Percentiles rank a stretch among this genome's conserved stretches.
Conservation (phyloP, 495 filamentous ascomycete genomes). For the Aspergillus nanangensis region DNA sequence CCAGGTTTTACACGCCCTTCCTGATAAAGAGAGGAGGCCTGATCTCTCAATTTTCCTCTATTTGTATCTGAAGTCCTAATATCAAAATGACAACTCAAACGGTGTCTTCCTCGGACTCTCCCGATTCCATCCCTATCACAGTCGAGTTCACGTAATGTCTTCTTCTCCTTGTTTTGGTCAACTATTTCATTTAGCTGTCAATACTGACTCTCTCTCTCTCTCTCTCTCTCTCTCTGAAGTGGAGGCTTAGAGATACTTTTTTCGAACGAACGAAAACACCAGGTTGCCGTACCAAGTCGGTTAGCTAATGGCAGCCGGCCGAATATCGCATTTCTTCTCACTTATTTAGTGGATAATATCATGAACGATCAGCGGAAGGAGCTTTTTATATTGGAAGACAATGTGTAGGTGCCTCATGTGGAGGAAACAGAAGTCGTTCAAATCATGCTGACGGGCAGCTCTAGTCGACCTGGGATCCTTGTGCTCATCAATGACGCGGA, state of each 20-base stretch:
- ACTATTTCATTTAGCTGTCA: not conserved
- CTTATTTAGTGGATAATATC: conserved; percentile 72
- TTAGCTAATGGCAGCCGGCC: conserved; percentile 52
- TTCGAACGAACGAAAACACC: conserved; percentile 69
- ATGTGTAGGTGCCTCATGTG: conserved; percentile 60
- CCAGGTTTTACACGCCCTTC: too few relatives aligned
- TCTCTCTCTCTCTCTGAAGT: conserved; percentile 40
- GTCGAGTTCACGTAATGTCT: conserved; percentile 81
- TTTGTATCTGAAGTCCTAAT: too few relatives aligned
- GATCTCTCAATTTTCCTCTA: too few relatives aligned
- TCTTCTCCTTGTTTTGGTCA: not conserved
- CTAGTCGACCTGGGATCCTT: conserved; percentile 90
- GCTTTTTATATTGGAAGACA: conserved; percentile 81
- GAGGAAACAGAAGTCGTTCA: not conserved
- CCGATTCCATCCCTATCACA: conserved; percentile 43
- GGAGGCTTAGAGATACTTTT: conserved; percentile 97
- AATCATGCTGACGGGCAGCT: conserved; percentile 3
- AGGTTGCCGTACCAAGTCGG: conserved; percentile 60
- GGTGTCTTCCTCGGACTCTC: conserved; percentile 8
- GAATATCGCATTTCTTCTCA: conserved; percentile 73
- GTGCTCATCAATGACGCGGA: conserved; percentile 97
- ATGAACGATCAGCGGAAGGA: conserved; percentile 88
- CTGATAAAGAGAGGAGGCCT: too few relatives aligned
- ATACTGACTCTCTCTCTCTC: conserved; percentile 12
- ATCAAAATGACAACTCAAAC: not conserved